Base-by-base conservation (phyloP, 2,329 filamentous ascomycete species). In the Podosphaera xanthii region DNA sequence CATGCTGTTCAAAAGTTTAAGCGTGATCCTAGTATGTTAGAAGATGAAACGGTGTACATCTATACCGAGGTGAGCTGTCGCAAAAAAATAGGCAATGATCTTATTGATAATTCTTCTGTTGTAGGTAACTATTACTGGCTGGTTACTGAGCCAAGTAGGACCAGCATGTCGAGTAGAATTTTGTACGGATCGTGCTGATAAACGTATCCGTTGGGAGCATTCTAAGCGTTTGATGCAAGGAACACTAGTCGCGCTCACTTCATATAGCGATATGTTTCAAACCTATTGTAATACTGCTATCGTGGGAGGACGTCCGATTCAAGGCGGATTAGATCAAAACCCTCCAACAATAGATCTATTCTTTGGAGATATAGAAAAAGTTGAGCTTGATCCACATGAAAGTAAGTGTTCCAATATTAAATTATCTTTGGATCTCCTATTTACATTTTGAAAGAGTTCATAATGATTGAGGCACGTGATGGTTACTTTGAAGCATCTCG, bases 401-500 rank as follows among this genome's bases (percentile, higher is more conserved):
- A 81, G 67, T 67, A 85, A 64, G 83, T 82, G 69, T n/a, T 12
- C 7, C 2, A 38, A 2, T 7, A 12, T 14, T 3, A 1, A 34
- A 2, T 3, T 9, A 4, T 10, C 4, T 31, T 10, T n/a, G 8
- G 14, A 4, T 8, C 40, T 31, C n/a, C 35, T 46, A 3, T 59
- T 63, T 44, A 64, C 36, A 8, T 10, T 0, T 1, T 33, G 6
- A 2, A 31, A 68, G 65, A 63, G 52, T 70, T 67, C 59, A 70
- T 90, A 9, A 94, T 95, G 86, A 72, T 95, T 0, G 87, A 95
- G 67, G 77, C 84, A 0, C 77, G 82, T 2, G 70, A 71, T 0
- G 83, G 85, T 0, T 94, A 89, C 67, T 95, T 81, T 62, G 90
- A 96, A 69, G 80, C 86, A 0, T 76, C 80, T 44, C 77, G 86